These are phyloP conservation scores for Alternaria arborescens DNA, from an alignment of 2,329 filamentous ascomycete genomes.

Conservation along the genomic window DNA sequence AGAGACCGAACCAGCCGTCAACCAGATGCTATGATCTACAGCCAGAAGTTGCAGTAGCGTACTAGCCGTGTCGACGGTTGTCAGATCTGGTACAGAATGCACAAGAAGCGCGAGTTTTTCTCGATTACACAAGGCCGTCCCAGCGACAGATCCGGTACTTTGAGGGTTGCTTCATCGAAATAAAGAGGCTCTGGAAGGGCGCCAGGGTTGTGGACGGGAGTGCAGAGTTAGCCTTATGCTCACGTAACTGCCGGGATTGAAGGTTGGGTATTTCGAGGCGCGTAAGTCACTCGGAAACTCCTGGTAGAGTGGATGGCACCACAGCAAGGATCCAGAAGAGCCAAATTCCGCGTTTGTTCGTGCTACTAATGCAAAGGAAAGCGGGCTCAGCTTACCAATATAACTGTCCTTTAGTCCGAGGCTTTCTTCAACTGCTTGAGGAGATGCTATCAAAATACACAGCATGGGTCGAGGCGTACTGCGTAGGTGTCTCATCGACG, in stretches of 20 bases:
- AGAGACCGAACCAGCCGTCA: conserved; percentile 30
- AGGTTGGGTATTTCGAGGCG: conserved; percentile 10
- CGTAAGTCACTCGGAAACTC: conserved; percentile 17
- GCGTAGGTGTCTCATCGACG: conserved; percentile 57
- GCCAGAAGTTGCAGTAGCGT: conserved; percentile 24
- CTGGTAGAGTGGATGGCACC: conserved; percentile 19
- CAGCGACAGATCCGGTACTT: conserved; percentile 18
- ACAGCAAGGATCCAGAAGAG: conserved; percentile 19
- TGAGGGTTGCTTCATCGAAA: conserved; percentile 22
- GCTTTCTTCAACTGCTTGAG: conserved; percentile 23
- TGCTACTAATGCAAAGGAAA: conserved; percentile 21
- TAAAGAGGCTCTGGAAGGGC: conserved; percentile 30
- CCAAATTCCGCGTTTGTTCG: background rate
- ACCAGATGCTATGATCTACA: conserved; percentile 25
- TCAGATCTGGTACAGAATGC: conserved; percentile 29
- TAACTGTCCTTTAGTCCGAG: conserved; percentile 37
- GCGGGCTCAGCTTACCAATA: conserved; percentile 31
- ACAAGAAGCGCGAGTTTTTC: conserved; percentile 27
- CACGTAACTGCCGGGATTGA: conserved; percentile 35
- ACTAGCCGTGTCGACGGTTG: conserved; percentile 16
- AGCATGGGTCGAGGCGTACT: conserved; percentile 25
- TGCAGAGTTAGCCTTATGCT: conserved; percentile 31
- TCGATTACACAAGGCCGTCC: conserved; percentile 23
- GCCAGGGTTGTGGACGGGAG: conserved; percentile 37
- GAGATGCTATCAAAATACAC: conserved; percentile 34